Percentiles rank a stretch among this genome's conserved stretches.
These are phyloP conservation scores for Cucumis cinereus DNA, from an alignment of 306 rosid species.

Conservation along the genomic window DNA sequence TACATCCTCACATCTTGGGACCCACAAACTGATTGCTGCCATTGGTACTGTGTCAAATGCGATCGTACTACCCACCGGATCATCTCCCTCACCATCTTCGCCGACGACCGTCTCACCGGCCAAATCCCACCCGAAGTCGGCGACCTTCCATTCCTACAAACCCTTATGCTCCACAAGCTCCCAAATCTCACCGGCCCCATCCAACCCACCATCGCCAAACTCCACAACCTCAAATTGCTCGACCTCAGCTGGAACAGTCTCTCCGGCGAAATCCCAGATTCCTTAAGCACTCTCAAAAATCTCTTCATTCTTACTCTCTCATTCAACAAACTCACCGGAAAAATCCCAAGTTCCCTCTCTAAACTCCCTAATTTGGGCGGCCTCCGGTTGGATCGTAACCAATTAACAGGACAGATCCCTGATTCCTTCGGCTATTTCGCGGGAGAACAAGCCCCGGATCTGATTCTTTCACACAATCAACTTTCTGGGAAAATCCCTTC, in stretches of 20 bases:
- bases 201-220: slow-evolving; percentile 46
- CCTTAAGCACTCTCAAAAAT: slow-evolving; percentile 37
- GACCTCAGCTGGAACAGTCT: slow-evolving; percentile 37
- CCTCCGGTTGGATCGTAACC: slow-evolving; percentile 36
- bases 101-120: slow-evolving; percentile 8
- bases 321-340: slow-evolving; percentile 42
- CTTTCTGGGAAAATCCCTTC: too few species aligned
- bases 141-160: slow-evolving; percentile 48
- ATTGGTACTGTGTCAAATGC: slow-evolving; percentile 23
- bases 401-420: slow-evolving; percentile 33
- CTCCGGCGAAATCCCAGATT: slow-evolving; percentile 49
- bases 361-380: slow-evolving; percentile 14
- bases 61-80: slow-evolving; percentile 49
- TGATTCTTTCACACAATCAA: slow-evolving; percentile 28
- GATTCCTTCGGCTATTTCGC: slow-evolving; percentile 30
- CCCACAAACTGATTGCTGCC: too few species aligned
- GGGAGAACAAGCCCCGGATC: not conserved
- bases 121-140: slow-evolving; percentile 51
- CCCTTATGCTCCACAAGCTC: slow-evolving; percentile 39
- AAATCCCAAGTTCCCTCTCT: slow-evolving; percentile 48
- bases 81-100: slow-evolving; percentile 30
- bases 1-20: too few species aligned
- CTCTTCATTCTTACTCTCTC: slow-evolving; percentile 33
- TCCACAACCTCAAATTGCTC: slow-evolving; percentile 29
- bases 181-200: slow-evolving; percentile 51